phyloP scores from a whole-genome alignment of 768 basidiomycete genomes.

The Lentinula guzmanii region DNA sequence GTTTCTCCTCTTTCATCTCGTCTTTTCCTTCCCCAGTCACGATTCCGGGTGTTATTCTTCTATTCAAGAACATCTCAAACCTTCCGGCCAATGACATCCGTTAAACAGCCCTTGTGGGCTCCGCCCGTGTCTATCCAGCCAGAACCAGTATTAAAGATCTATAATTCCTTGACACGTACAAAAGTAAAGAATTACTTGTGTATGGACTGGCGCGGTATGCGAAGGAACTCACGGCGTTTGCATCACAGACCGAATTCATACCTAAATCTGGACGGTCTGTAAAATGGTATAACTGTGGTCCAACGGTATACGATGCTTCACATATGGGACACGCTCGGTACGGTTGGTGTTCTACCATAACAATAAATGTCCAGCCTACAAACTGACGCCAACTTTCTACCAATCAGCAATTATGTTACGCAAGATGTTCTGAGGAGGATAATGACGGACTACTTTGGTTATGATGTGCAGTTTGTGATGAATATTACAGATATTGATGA shows the following conservation, averaged over 20 bases:
- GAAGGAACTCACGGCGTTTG: neutral
- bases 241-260: constrained; percentile 65
- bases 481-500: constrained; percentile 99
- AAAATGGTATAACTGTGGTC: constrained; percentile 99
- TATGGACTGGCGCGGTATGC: constrained; percentile 8
- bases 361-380: neutral
- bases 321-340: constrained; percentile 99
- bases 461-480: constrained; percentile 98
- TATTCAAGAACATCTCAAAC: neutral
- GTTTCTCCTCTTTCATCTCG: neutral
- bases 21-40: neutral
- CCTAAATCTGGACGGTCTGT: constrained; percentile 64
- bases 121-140: constrained; percentile 34
- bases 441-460: constrained; percentile 92
- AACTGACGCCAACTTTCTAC: constrained; percentile 1
- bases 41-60: neutral
- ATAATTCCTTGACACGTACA: constrained; percentile 87
- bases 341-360: constrained; percentile 9
- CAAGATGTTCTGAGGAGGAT: constrained; percentile 90
- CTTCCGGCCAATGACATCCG: constrained; percentile 20
- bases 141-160: constrained; percentile 74
- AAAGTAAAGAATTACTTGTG: constrained; percentile 53
- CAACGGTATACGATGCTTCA: constrained; percentile 96
- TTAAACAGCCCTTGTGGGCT: constrained; percentile 59
- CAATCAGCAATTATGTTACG: constrained; percentile 86